Evolutionary conservation across 176 grass and related monocot species (phyloP), one percentile per base, ranked within the genome.

Genomic region (Tuctoria greenei): DNA sequence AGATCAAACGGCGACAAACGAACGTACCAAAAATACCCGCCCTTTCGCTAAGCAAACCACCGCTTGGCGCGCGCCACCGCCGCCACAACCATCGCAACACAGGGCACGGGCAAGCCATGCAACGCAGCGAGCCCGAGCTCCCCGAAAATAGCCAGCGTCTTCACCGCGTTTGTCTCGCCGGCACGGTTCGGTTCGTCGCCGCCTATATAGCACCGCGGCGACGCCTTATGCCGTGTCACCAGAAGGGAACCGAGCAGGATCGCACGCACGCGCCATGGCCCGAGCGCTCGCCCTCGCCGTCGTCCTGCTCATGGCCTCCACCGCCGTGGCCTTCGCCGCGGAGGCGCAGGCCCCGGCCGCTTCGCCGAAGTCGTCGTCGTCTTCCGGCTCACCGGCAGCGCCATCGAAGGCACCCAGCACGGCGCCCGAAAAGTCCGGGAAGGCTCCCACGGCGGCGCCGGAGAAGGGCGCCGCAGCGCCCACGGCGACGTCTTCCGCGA

Each of bases 261-360:
- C 64, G 49, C 46, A 56, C 44, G 43, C 45, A 64, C 67, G 16
- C 74, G 60, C 49, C 38, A 93, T 93, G 87, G 56, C 49, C 24
- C 84, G 23, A 49, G 21, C 46, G 44, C 24, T 87, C 61, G 35
- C 44, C 38, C 6, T 88, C 57, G 12, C 28, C 13, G n/a, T 54
- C 61, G 14, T 82, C 61, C 38, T 93, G 28, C 62, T 90, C n/a
- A 7, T 24, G 49, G 70, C 56, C 40, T 82, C 36, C 39, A n/a
- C 58, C 13, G 43, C 18, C 17, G 78, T 72, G 63, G 46, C 73
- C 3, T 8, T 72, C 46, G 69, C 84, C 25, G 36, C 75, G 13
- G 79, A 93, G 55, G 44, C 79, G 17, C 74, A 82, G 8, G 21
- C 84, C n/a, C 90, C 87, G 15, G 76, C 77, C 0, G 51, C 90